Conservation (phyloP, 225 moss, liverwort and hornwort species). For the Asterella californica region DNA sequence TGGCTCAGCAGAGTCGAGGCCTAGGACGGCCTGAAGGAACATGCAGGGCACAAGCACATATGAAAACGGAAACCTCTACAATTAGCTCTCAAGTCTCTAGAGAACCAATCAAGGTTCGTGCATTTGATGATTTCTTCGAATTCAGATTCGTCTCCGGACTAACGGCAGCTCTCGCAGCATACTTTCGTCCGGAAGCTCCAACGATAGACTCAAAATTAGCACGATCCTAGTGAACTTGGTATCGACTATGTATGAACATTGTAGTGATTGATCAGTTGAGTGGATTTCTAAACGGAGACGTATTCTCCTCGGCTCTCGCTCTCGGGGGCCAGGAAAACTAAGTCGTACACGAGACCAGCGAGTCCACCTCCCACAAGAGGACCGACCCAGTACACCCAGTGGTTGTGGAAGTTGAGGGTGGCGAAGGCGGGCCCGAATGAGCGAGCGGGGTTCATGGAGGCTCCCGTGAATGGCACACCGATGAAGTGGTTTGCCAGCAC, state of each 20-base stretch:
- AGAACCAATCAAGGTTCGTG: background rate
- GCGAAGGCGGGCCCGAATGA: conserved; percentile 82
- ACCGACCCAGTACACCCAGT: conserved; percentile 89
- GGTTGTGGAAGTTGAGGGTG: conserved; percentile 41
- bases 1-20: background rate
- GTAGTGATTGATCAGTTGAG: background rate
- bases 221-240: background rate
- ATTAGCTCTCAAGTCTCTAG: background rate
- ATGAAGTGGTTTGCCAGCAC: conserved; percentile 66
- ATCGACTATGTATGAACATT: background rate
- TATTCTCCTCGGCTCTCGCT: background rate
- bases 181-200: background rate
- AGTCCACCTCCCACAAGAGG: conserved; percentile 72
- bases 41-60: conserved; percentile 13
- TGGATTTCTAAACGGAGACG: background rate
- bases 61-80: conserved; percentile 1
- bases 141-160: background rate
- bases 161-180: background rate
- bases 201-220: background rate
- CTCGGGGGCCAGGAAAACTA: conserved; percentile 45
- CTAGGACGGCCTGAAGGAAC: background rate
- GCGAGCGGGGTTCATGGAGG: conserved; percentile 75
- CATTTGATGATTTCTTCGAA: background rate
- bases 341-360: conserved; percentile 69
- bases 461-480: conserved; percentile 71